Evolutionary conservation across 345 rosid genomes (phyloP).

Genomic region (Camelina sativa): DNA sequence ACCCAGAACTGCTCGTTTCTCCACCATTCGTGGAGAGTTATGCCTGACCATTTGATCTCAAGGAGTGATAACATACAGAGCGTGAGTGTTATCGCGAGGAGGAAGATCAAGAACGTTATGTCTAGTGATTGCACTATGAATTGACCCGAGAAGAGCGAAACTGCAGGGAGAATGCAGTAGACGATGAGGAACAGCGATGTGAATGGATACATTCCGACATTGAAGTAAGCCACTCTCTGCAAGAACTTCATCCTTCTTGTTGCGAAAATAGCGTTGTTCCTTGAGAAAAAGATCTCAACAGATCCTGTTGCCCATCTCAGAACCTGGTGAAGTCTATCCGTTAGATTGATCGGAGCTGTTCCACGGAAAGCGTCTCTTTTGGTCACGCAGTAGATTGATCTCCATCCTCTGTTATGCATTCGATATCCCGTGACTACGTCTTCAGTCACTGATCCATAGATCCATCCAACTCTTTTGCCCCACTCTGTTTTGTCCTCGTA

Average conservation of each 20-base stretch:
- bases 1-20: constrained; percentile 84
- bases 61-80: constrained; percentile 68
- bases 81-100: constrained; percentile 65
- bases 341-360: constrained; percentile 75
- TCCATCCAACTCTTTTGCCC: constrained; percentile 88
- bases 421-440: constrained; percentile 83
- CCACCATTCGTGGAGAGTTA: constrained; percentile 90
- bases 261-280: constrained; percentile 73
- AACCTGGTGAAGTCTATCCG: constrained; percentile 81
- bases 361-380: constrained; percentile 78
- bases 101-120: constrained; percentile 56
- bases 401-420: constrained; percentile 92
- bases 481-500: constrained; percentile 84
- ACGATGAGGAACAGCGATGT: constrained; percentile 73
- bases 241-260: constrained; percentile 66
- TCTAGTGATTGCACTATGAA: constrained; percentile 72
- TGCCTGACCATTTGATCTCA: constrained; percentile 80
- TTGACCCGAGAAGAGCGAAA: constrained; percentile 73
- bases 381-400: constrained; percentile 77
- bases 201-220: constrained; percentile 83
- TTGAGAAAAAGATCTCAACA: constrained; percentile 80
- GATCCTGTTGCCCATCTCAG: constrained; percentile 93
- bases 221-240: constrained; percentile 74
- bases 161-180: constrained; percentile 74
- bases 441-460: constrained; percentile 82